Evolutionary conservation across 495 filamentous ascomycete genomes (phyloP).

Genomic region (Emericellopsis terricola): DNA sequence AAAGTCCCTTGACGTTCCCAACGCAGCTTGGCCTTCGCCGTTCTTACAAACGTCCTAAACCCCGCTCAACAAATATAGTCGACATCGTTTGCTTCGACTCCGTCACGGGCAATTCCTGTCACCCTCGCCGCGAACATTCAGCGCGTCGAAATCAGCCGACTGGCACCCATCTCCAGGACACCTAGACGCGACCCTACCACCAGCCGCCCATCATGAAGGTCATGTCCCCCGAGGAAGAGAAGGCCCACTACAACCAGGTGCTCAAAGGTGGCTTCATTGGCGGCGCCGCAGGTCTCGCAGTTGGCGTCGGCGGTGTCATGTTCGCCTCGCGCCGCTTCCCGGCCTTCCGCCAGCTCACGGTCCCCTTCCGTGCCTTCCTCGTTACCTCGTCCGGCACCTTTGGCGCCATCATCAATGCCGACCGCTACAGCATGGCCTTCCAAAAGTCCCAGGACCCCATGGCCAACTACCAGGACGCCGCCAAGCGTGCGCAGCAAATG

Average conservation of each 20-base stretch:
- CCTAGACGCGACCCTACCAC: too few relatives aligned
- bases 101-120: too few relatives aligned
- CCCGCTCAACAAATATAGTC: too few relatives aligned
- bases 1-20: too few relatives aligned
- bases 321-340: slow-evolving; percentile 44
- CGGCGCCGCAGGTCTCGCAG: slow-evolving; percentile 40
- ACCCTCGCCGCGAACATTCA: too few relatives aligned
- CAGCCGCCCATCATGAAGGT: slow-evolving; percentile 58
- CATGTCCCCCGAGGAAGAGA: slow-evolving; percentile 83
- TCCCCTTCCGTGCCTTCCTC: slow-evolving; percentile 83
- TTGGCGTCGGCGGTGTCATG: slow-evolving; percentile 46
- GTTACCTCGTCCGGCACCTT: slow-evolving; percentile 72
- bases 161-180: too few relatives aligned
- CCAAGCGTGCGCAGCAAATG: slow-evolving; percentile 18
- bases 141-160: too few relatives aligned
- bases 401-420: slow-evolving; percentile 68
- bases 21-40: too few relatives aligned
- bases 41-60: too few relatives aligned
- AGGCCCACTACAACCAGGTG: slow-evolving; percentile 42
- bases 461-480: slow-evolving; percentile 45
- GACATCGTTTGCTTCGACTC: too few relatives aligned
- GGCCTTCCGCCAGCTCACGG: slow-evolving; percentile 57
- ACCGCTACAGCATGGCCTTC: slow-evolving; percentile 57
- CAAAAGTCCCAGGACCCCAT: slow-evolving; percentile 51
- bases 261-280: slow-evolving; percentile 64